Evolutionary conservation across 179 eudicot genomes (phyloP), one percentile per base, ranked within the genome.

Genomic region (Gypsophila paniculata): DNA sequence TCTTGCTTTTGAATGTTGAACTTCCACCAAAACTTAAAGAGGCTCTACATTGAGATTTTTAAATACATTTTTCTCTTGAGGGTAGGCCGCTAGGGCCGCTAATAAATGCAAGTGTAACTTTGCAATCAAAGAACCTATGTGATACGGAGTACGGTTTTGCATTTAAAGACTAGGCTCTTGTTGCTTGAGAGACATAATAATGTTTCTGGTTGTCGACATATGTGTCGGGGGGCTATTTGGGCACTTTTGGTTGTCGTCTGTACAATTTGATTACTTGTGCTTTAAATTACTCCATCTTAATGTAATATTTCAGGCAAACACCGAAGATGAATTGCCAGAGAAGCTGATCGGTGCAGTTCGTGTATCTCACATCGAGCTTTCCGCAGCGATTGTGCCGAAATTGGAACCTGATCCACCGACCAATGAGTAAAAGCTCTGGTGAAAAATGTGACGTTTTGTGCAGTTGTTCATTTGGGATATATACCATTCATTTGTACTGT

Each of bases 301-400:
- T 53, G 32, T 66, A 46, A 51, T 65, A 53, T 26, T 61, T 21
- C 84, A 94, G 99, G 99, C 88, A 68, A 94, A 91, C 76, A 79
- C 87, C 0, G 69, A 79, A 13, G 95, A 90, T 61, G 99, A 95
- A 83, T 81, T 95, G 76, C 99, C 99, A 61, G 99, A 95, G 87
- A 87, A 85, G 70, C 79, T 95, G 61, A 85, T 95, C 48, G 95
- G 99, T 39, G 99, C 99, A 5, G 91, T 95, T 66, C 93, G 99
- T 61, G 90, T 83, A 64, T 88, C 95, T 69, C 99, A 95, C 76
- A 82, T 95, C 58, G 96, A 95, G 79, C 78, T 95, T 72, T 88
- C 94, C 21, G 87, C 99, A 68, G 98, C 99, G 65, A 78, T 88
- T 68, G 90, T 85, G 61, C 96, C 97, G 12, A 82, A 82, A 63